Conservation (phyloP, 768 basidiomycete species). For the Amanita phalloides region DNA sequence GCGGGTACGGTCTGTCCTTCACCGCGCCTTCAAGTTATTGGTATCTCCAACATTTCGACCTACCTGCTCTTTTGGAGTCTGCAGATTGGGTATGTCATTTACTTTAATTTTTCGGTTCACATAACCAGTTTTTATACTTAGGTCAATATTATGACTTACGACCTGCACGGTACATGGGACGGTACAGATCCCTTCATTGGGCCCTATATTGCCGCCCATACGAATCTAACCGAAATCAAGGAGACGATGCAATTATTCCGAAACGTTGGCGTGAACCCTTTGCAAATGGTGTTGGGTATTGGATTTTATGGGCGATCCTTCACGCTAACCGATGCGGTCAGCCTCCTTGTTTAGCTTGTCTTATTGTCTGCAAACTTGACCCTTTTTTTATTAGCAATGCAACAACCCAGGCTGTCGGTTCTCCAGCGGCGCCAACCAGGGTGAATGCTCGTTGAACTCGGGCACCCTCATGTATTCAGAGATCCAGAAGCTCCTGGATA, state of each 20-base stretch:
- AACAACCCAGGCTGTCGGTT: slow-evolving; percentile 10
- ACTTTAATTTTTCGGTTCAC: too few relatives aligned
- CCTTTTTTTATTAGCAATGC: neutral
- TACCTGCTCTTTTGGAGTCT: slow-evolving; percentile 10
- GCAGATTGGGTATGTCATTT: slow-evolving; percentile 14
- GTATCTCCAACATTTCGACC: slow-evolving; percentile 21
- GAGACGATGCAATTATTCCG: slow-evolving; percentile 6
- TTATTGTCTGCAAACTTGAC: too few relatives aligned
- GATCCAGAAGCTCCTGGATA: slow-evolving; percentile 8
- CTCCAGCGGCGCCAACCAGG: slow-evolving; percentile 6
- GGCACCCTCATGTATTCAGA: slow-evolving; percentile 12
- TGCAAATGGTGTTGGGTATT: slow-evolving; percentile 11
- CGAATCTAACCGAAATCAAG: slow-evolving; percentile 13
- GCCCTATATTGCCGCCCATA: slow-evolving; percentile 11
- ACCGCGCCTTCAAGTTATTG: slow-evolving; percentile 8
- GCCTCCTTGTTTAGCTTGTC: too few relatives aligned
- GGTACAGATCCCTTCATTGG: slow-evolving; percentile 7
- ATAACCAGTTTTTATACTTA: neutral
- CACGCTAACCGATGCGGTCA: slow-evolving; percentile 8
- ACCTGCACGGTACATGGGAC: slow-evolving; percentile 15
- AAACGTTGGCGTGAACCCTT: slow-evolving; percentile 5
- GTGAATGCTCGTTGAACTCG: slow-evolving; percentile 5
- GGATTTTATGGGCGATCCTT: slow-evolving; percentile 13
- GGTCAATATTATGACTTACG: slow-evolving; percentile 6
- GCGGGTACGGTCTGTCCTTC: too few relatives aligned